These are phyloP conservation scores for Hypoxylon sp. DNA, from an alignment of 2,329 filamentous ascomycete genomes.

Conservation along the genomic window DNA sequence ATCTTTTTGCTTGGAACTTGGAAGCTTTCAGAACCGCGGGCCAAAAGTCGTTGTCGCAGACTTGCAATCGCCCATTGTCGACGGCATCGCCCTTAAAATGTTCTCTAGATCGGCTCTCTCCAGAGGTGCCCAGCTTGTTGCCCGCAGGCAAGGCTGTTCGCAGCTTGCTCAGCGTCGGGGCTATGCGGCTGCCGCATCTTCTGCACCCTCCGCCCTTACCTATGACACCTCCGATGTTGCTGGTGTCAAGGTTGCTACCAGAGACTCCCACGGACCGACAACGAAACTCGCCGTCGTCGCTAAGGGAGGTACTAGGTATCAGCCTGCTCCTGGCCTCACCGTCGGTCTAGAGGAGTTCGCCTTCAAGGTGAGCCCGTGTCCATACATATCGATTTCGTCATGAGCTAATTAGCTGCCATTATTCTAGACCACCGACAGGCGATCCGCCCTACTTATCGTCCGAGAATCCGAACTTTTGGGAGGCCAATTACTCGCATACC, in stretches of 20 bases:
- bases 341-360: conserved; percentile 95
- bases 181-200: conserved; percentile 70
- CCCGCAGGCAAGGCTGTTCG: conserved; percentile 71
- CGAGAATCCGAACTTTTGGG: conserved; percentile 97
- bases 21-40: conserved; percentile 45
- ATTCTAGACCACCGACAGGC: conserved; percentile 82
- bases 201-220: conserved; percentile 76
- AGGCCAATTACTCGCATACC: conserved; percentile 87
- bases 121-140: conserved; percentile 71
- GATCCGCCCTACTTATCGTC: conserved; percentile 91
- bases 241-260: conserved; percentile 92
- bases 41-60: conserved; percentile 50
- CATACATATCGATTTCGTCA: conserved; percentile 27
- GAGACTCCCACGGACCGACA: conserved; percentile 89
- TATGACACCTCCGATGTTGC: conserved; percentile 89
- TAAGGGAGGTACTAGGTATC: conserved; percentile 94
- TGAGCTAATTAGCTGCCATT: conserved; percentile 65
- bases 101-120: conserved; percentile 73
- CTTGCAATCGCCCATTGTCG: conserved; percentile 66
- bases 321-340: conserved; percentile 89
- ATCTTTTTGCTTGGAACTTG: conserved; percentile 52
- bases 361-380: conserved; percentile 81
- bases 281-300: conserved; percentile 92
- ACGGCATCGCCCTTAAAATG: conserved; percentile 71
- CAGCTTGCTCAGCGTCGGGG: conserved; percentile 65